Evolutionary conservation across 768 basidiomycete genomes (phyloP), one percentile per base, ranked within the genome.

Genomic region (Phylloporus rhodoxanthus): DNA sequence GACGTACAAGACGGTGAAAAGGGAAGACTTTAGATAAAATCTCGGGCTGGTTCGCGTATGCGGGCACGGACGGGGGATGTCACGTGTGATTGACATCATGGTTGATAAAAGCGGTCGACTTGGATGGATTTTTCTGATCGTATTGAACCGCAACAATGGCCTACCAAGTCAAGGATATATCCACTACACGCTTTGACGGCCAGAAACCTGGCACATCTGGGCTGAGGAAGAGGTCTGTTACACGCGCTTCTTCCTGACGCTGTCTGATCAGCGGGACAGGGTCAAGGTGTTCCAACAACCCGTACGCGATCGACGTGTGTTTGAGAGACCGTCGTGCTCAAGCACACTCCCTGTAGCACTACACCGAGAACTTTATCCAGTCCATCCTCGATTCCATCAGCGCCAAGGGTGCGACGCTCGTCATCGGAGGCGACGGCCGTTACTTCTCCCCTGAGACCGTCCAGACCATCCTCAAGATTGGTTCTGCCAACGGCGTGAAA

Each of bases 191-290:
- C 19, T 94, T 81, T 65, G 88, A 92, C 4, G 93, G 90, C 58
- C 91, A 94, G 73, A 97, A 95, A 70, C 96, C 96, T 20, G 96
- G 96, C 52, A 98, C 96, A 10, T 98, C 96, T 55, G 96, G 96
- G 57, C 82, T 98, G 41, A 80, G 96, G 62, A 98, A 98, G 77
- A 82, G 93, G 91, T 91, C 56, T 43, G 37, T 48, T 34, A 10
- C 38, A 4, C 39, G 2, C 19, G 36, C 26, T 50, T 45, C 56
- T 57, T 51, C 56, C 56, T 59, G 47, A 59, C 8, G n/a, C 25
- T 20, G 50, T 30, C 56, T 67, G 54, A 61, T 45, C 52, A 29
- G 41, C 45, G 50, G 54, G 33, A 7, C 65, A 94, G 91, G 63
- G 96, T 98, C 69, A 97, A 95, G 73, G 82, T 98, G 60, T 99